phyloP scores from a whole-genome alignment of 2,329 filamentous ascomycete genomes.

The Fusarium coicis region DNA sequence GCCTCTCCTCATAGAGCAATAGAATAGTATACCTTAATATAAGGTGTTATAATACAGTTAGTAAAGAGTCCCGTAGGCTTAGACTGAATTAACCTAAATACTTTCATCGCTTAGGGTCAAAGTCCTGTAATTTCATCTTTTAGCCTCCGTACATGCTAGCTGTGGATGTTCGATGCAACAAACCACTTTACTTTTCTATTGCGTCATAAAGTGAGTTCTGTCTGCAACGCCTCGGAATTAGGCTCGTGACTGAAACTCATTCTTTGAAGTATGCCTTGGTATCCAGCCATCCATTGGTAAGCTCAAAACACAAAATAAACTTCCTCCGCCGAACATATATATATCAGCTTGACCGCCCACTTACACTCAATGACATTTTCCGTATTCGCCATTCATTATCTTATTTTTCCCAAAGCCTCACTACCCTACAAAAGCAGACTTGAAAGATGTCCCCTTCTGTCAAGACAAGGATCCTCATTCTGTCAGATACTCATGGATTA shows the following conservation, averaged over 20 bases:
- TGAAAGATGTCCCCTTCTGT: not conserved
- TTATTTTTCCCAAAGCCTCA: accelerated
- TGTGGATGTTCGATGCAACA: accelerated
- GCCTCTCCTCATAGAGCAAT: too few relatives aligned
- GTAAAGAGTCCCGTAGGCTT: too few relatives aligned
- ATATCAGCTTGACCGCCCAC: accelerated
- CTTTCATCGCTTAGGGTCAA: too few relatives aligned
- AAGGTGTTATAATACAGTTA: too few relatives aligned
- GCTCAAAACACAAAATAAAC: too few relatives aligned
- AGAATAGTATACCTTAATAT: too few relatives aligned
- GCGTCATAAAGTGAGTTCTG: not conserved
- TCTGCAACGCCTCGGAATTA: accelerated
- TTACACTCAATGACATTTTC: accelerated
- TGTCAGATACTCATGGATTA: conserved; percentile 34
- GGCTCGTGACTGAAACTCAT: accelerated
- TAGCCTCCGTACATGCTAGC: not conserved
- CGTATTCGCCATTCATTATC: accelerated
- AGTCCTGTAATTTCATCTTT: too few relatives aligned
- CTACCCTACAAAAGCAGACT: accelerated
- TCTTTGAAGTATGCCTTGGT: accelerated
- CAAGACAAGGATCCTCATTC: conserved; percentile 28
- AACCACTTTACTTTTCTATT: not conserved
- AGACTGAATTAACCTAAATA: too few relatives aligned
- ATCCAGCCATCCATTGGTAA: accelerated
- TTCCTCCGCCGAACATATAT: accelerated